Conservation (phyloP, 805 yeast genomes). For the Metschnikowia proteae region DNA sequence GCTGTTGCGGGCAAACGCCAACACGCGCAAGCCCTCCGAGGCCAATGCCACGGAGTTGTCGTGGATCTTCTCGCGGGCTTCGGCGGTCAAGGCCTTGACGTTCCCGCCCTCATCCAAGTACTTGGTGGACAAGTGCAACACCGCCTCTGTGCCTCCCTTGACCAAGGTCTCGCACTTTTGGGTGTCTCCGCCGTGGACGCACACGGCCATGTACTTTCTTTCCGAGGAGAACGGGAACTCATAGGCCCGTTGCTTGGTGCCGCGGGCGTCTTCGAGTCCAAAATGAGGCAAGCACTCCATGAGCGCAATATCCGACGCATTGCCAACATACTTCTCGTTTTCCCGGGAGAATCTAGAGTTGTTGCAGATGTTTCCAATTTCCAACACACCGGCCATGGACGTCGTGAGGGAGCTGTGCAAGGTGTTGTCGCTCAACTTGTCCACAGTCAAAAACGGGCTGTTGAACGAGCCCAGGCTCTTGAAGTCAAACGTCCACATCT, state of each 20-base stretch:
- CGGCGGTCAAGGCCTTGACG: conserved; percentile 53
- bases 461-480: conserved; percentile 35
- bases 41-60: conserved; percentile 67
- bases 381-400: conserved; percentile 55
- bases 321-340: conserved; percentile 72
- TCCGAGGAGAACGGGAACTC: conserved; percentile 84
- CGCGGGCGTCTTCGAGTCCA: conserved; percentile 68
- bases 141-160: conserved; percentile 87
- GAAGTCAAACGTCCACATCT: conserved; percentile 72
- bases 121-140: conserved; percentile 57
- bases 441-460: conserved; percentile 44
- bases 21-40: conserved; percentile 76
- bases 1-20: conserved; percentile 66
- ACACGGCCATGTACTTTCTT: conserved; percentile 89
- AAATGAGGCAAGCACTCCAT: conserved; percentile 70
- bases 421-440: conserved; percentile 40
- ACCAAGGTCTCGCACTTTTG: conserved; percentile 58
- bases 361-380: conserved; percentile 70
- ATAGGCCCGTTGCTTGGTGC: conserved; percentile 51
- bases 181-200: conserved; percentile 56
- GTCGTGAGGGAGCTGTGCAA: conserved; percentile 45
- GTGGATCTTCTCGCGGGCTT: conserved; percentile 43
- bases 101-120: conserved; percentile 60
- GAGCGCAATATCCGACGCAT: conserved; percentile 92
- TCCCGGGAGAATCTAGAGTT: conserved; percentile 68